Conservation (phyloP, 148 eudicot species). For the Fallopia convolvulus region DNA sequence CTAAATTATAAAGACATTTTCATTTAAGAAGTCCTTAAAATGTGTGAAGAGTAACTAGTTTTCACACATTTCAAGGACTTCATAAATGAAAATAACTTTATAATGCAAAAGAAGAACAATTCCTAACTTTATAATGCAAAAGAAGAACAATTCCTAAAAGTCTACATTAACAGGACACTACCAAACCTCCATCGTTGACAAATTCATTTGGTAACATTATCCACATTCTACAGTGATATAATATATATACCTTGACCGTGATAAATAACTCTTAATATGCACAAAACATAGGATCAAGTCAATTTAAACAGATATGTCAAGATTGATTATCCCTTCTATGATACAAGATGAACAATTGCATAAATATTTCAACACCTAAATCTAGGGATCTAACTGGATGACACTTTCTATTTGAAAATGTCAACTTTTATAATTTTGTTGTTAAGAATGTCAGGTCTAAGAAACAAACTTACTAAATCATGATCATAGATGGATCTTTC, state of each 20-base stretch:
- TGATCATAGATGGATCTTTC: background rate
- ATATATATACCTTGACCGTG: background rate
- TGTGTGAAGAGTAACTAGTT: too few relatives aligned
- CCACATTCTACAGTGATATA: background rate
- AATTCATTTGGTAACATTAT: background rate
- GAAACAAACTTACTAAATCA: background rate
- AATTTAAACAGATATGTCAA: background rate
- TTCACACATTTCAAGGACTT: too few relatives aligned
- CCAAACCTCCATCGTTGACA: background rate
- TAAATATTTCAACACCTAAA: background rate
- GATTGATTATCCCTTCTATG: background rate
- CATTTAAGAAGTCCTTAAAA: too few relatives aligned
- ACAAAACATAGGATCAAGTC: background rate
- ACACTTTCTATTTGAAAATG: background rate
- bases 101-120: too few relatives aligned
- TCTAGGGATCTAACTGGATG: background rate
- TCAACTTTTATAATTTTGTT: background rate
- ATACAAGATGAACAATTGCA: background rate
- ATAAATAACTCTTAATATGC: background rate
- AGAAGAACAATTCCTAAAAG: background rate
- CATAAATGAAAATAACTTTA: too few relatives aligned
- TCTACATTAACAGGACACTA: background rate
- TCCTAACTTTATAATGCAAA: too few relatives aligned
- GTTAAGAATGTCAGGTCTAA: background rate
- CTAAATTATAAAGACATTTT: too few relatives aligned